phyloP scores from a whole-genome alignment of 2,329 filamentous ascomycete species.

The Xylariaceae sp. region DNA sequence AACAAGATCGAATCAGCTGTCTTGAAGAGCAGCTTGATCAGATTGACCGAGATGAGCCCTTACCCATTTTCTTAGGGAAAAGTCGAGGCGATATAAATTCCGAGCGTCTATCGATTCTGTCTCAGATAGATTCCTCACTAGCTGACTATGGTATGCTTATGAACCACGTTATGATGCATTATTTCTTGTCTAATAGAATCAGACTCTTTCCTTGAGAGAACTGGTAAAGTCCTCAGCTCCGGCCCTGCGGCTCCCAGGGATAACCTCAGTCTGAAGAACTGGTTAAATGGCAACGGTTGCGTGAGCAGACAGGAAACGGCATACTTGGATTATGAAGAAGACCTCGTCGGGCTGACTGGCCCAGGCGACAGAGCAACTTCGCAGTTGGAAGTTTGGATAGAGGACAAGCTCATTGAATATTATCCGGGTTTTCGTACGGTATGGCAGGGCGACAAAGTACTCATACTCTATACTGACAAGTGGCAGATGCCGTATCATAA shows the following conservation, averaged over 20 bases:
- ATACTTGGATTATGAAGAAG: constrained; percentile 9
- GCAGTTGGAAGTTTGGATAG: constrained; percentile 15
- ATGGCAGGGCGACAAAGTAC: background rate
- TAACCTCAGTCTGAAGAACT: constrained; percentile 15
- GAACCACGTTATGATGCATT: no score
- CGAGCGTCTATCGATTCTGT: constrained; percentile 2
- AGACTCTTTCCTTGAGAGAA: constrained; percentile 15
- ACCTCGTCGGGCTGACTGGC: constrained; percentile 7
- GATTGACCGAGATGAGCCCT: constrained; percentile 37
- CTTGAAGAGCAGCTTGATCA: constrained; percentile 40
- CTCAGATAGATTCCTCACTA: constrained; percentile 12
- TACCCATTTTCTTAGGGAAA: constrained; percentile 9
- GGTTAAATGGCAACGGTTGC: constrained; percentile 19
- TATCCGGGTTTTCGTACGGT: background rate
- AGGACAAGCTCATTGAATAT: constrained; percentile 1
- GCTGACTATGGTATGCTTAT: constrained; percentile 22
- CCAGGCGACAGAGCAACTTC: background rate
- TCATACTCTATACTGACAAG: background rate
- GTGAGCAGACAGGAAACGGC: constrained; percentile 14
- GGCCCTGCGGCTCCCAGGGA: background rate
- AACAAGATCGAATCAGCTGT: constrained; percentile 40
- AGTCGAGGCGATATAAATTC: constrained; percentile 17
- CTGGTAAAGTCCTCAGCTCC: background rate
- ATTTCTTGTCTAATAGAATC: no score
- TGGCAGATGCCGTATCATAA: background rate